Percentiles rank a stretch among this genome's conserved stretches.
Evolutionary conservation across 306 rosid species (phyloP).

Genomic region (Begonia peltatifolia): DNA sequence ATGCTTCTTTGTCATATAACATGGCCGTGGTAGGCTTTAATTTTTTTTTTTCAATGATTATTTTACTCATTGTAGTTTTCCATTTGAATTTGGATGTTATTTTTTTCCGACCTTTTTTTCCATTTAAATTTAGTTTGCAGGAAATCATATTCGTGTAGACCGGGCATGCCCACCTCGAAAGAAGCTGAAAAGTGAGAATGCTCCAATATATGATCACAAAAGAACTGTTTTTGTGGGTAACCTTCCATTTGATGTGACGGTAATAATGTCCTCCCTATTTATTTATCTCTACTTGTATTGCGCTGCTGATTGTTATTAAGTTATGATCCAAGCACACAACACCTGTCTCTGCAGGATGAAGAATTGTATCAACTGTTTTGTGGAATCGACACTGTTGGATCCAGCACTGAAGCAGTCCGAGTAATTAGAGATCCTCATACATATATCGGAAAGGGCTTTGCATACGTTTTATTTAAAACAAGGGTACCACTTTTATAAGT

Average conservation of each 20-base stretch:
- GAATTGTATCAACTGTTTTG: slow-evolving; percentile 77
- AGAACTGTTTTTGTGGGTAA: slow-evolving; percentile 94
- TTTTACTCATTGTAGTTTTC: no score
- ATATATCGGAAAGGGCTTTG: slow-evolving; percentile 87
- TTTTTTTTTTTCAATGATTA: neutral
- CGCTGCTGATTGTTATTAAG: no score
- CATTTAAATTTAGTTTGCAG: slow-evolving; percentile 47
- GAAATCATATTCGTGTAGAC: slow-evolving; percentile 87
- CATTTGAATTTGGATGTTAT: no score
- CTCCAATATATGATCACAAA: slow-evolving; percentile 49
- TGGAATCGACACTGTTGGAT: slow-evolving; percentile 35
- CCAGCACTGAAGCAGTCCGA: slow-evolving; percentile 68
- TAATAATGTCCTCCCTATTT: slow-evolving; percentile 20
- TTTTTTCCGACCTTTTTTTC: neutral
- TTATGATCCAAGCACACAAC: no score
- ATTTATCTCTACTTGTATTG: no score
- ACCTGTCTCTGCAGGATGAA: slow-evolving; percentile 54
- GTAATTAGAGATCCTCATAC: slow-evolving; percentile 71
- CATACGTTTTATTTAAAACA: slow-evolving; percentile 67
- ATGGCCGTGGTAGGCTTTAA: slow-evolving; percentile 60
- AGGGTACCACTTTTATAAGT: slow-evolving; percentile 27
- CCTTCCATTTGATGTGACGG: slow-evolving; percentile 95
- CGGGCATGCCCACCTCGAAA: slow-evolving; percentile 98
- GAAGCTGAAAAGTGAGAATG: slow-evolving; percentile 60
- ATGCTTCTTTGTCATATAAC: slow-evolving; percentile 74